Conservation (phyloP, 176 grass and related monocot genomes). For the Avena eriantha region DNA sequence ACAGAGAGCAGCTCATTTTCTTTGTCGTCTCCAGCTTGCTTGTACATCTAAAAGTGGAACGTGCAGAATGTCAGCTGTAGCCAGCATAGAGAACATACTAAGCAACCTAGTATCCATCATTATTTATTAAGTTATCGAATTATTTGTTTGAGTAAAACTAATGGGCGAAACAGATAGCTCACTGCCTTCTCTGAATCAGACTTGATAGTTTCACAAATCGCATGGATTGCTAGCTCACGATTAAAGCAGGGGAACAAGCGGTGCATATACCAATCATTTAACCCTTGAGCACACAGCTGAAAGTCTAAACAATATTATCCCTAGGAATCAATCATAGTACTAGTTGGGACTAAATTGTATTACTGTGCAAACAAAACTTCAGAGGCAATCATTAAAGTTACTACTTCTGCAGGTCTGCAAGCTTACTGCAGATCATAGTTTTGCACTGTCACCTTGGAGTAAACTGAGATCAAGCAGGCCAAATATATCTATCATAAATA, state of each 20-base stretch:
- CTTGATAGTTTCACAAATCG: neutral
- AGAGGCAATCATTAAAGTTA: neutral
- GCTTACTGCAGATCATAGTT: neutral
- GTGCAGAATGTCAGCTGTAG: neutral
- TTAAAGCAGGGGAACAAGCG: neutral
- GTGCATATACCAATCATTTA: neutral
- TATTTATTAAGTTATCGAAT: neutral
- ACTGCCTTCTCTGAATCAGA: neutral
- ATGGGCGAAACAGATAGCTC: neutral
- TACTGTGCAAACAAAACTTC: neutral
- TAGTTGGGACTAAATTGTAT: neutral
- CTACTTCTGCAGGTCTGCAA: neutral
- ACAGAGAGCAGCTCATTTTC: slow-evolving; percentile 69
- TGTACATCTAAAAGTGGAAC: slow-evolving; percentile 61
- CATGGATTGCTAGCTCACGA: neutral
- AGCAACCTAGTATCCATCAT: neutral
- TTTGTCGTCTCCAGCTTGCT: slow-evolving; percentile 60
- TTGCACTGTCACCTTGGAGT: neutral
- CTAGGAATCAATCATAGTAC: neutral
- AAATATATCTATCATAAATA: too few species aligned
- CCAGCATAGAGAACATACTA: neutral
- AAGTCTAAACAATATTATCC: neutral
- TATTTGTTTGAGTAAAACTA: slow-evolving; percentile 5
- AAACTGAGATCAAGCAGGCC: too few species aligned
- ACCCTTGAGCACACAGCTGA: neutral